These are phyloP conservation scores for Ophiocordyceps camponoti-saundersi DNA, from an alignment of 2,329 filamentous ascomycete genomes.

Conservation along the genomic window DNA sequence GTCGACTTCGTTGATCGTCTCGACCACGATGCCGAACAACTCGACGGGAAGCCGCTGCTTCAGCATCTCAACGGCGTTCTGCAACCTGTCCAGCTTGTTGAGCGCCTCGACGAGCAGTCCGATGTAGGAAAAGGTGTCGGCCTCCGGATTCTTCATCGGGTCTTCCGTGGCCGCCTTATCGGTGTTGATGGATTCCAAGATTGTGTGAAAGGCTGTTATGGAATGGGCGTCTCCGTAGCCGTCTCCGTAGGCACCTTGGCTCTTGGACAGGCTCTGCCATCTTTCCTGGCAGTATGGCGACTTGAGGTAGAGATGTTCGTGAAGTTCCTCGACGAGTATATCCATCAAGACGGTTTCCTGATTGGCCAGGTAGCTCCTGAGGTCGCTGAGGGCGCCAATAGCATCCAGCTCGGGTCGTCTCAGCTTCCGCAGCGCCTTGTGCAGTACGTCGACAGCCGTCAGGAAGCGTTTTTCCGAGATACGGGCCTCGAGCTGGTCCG, in stretches of 20 bases:
- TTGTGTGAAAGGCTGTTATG: conserved; percentile 36
- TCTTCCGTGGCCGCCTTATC: conserved; percentile 59
- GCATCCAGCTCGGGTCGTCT: conserved; percentile 77
- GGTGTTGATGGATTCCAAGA: conserved; percentile 44
- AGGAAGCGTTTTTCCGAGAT: conserved; percentile 95
- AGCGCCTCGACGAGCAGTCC: conserved; percentile 73
- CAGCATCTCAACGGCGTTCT: conserved; percentile 73
- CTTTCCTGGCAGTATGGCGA: conserved; percentile 93
- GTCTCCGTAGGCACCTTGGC: conserved; percentile 37
- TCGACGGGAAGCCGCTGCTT: conserved; percentile 90
- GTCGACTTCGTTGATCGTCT: conserved; percentile 87
- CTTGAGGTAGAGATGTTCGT: conserved; percentile 93
- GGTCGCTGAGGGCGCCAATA: conserved; percentile 74
- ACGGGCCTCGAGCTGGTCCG: conserved; percentile 80
- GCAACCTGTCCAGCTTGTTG: conserved; percentile 74
- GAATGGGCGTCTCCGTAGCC: conserved; percentile 26
- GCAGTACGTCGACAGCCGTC: conserved; percentile 79
- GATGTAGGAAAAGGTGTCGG: conserved; percentile 90
- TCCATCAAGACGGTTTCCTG: conserved; percentile 87
- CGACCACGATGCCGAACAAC: conserved; percentile 82
- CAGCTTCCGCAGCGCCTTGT: conserved; percentile 70
- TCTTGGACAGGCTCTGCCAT: conserved; percentile 70
- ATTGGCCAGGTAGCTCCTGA: conserved; percentile 77
- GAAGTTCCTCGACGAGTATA: conserved; percentile 90
- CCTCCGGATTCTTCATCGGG: conserved; percentile 80